These are phyloP conservation scores for Daldinia bambusicola DNA, from an alignment of 495 filamentous ascomycete species.

Conservation along the genomic window DNA sequence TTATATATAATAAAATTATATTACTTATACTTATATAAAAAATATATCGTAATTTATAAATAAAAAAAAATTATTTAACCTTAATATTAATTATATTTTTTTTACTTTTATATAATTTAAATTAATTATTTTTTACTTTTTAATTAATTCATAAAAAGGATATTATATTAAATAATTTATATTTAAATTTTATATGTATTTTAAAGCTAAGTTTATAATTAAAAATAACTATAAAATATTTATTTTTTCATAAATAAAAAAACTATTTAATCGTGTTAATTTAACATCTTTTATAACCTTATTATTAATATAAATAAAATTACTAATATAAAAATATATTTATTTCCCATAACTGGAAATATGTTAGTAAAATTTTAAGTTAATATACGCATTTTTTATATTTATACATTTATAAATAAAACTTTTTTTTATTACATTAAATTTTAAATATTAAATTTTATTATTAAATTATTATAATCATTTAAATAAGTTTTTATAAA, in stretches of 20 bases:
- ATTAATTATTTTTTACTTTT: too few relatives aligned
- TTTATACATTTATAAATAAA: background rate
- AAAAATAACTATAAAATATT: background rate
- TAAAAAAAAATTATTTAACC: conserved; percentile 1
- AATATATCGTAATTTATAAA: background rate
- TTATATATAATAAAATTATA: background rate
- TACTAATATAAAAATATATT: background rate
- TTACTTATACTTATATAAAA: background rate
- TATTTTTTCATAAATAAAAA: background rate
- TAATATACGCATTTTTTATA: background rate
- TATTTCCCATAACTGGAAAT: background rate
- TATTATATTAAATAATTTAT: background rate
- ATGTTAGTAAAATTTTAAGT: background rate
- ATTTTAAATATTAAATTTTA: background rate
- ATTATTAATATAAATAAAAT: background rate
- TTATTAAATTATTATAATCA: background rate
- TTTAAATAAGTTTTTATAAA: background rate
- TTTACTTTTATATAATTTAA: too few relatives aligned
- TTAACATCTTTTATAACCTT: background rate
- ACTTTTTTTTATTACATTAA: background rate
- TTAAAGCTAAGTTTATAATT: background rate
- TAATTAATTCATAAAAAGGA: too few relatives aligned
- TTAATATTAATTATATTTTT: too few relatives aligned
- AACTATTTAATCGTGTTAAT: background rate
- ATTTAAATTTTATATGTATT: background rate